These are phyloP conservation scores for Coemansia sp. DNA, from an alignment of 192 early-diverging fungal species.

Conservation along the genomic window DNA sequence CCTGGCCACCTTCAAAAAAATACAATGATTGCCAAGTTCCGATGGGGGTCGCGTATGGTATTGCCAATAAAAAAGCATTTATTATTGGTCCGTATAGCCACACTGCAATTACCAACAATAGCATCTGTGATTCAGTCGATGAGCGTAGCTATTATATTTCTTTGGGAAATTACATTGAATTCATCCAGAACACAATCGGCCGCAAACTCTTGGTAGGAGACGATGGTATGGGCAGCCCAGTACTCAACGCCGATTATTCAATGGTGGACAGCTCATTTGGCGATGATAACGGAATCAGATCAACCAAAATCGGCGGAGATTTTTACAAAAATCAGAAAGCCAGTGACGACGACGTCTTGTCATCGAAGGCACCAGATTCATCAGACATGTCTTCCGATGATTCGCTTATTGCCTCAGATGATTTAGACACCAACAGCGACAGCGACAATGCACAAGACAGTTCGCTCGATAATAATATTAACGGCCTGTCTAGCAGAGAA, in stretches of 20 bases:
- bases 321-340: neutral
- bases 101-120: neutral
- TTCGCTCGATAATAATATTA: no score
- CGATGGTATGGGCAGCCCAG: neutral
- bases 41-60: neutral
- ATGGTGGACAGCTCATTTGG: neutral
- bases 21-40: neutral
- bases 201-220: neutral
- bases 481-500: neutral
- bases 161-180: neutral
- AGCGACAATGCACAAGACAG: no score
- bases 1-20: neutral
- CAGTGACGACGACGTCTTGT: neutral
- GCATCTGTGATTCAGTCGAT: constrained; percentile 3
- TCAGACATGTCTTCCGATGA: no score
- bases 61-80: neutral
- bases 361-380: no score
- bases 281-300: neutral
- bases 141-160: constrained; percentile 11
- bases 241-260: neutral
- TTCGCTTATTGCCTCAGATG: no score
- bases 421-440: neutral
- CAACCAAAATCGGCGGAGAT: neutral
- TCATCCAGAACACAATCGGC: neutral
- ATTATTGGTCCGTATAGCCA: constrained; percentile 15